Percentiles rank a stretch among this genome's conserved stretches.
Conservation (phyloP, 2,329 filamentous ascomycete species). For the Blastomyces emzantsi region DNA sequence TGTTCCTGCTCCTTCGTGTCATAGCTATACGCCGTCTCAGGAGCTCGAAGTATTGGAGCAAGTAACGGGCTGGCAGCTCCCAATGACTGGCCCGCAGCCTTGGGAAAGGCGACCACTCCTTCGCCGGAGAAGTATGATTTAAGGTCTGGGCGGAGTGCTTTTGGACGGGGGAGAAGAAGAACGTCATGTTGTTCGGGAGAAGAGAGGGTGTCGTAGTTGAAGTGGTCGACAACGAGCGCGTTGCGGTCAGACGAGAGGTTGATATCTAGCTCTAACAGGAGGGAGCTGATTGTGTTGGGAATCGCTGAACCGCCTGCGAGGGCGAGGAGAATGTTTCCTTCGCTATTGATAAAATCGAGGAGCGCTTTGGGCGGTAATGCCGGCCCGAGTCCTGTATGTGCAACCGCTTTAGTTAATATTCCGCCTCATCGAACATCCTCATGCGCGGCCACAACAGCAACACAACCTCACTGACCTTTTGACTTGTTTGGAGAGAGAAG, state of each 20-base stretch:
- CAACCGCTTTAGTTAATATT: slow-evolving; percentile 2
- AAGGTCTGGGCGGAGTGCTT: slow-evolving; percentile 55
- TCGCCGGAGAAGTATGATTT: slow-evolving; percentile 68
- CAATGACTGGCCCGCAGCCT: slow-evolving; percentile 69
- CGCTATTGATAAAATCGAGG: slow-evolving; percentile 80
- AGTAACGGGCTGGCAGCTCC: slow-evolving; percentile 67
- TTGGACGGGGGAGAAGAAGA: slow-evolving; percentile 64
- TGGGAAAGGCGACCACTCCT: slow-evolving; percentile 69
- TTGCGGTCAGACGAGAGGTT: slow-evolving; percentile 77
- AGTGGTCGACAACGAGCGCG: slow-evolving; percentile 84
- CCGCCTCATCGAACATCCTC: background rate
- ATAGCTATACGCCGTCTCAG: slow-evolving; percentile 82
- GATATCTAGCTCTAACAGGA: slow-evolving; percentile 84
- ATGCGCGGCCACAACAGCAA: background rate
- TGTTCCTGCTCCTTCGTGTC: slow-evolving; percentile 78
- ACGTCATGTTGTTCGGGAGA: slow-evolving; percentile 82
- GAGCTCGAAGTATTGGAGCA: slow-evolving; percentile 71
- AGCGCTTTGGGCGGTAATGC: slow-evolving; percentile 76
- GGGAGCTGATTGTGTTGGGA: slow-evolving; percentile 62
- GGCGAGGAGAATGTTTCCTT: slow-evolving; percentile 84
- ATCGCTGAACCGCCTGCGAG: slow-evolving; percentile 64
- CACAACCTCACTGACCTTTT: slow-evolving; percentile 54
- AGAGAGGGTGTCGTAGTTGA: slow-evolving; percentile 74
- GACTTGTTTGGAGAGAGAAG: slow-evolving; percentile 72
- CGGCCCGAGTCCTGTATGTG: slow-evolving; percentile 64